Conservation (phyloP, 129 eudicot species). For the Erigeron canadensis region DNA sequence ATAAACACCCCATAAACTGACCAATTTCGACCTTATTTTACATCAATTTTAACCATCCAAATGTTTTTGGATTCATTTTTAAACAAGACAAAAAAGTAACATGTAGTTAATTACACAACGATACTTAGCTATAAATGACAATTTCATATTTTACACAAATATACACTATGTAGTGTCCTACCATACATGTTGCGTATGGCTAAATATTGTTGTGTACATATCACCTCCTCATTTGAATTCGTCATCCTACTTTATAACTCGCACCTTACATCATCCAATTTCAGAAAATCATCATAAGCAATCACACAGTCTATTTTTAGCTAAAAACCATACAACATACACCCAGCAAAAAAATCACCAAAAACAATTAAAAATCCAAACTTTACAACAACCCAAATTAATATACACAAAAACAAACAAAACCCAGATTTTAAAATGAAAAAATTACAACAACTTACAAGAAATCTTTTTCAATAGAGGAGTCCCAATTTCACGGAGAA, state of each 20-base stretch:
- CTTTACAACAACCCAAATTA: slow-evolving; percentile 14
- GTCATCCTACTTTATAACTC: slow-evolving; percentile 1
- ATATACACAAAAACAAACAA: slow-evolving; percentile 1
- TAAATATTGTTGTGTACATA: no score
- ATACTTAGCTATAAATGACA: no score
- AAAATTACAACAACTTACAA: slow-evolving; percentile 46
- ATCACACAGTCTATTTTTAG: not conserved
- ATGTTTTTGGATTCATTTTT: not conserved
- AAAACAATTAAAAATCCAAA: not conserved
- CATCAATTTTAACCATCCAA: not conserved
- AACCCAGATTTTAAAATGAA: not conserved
- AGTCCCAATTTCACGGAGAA: slow-evolving; percentile 81
- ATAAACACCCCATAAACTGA: not conserved
- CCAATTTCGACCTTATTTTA: not conserved
- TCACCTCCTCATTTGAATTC: not conserved
- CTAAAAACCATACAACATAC: slow-evolving; percentile 4
- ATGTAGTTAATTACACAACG: no score
- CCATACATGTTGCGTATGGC: no score
- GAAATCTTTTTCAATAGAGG: slow-evolving; percentile 74
- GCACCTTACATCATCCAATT: slow-evolving; percentile 7
- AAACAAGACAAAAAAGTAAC: no score
- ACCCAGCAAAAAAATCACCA: not conserved
- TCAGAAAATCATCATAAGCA: not conserved
- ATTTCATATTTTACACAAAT: no score
- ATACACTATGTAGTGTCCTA: no score